A percentile compares a stretch with the other conserved stretches of the same genome.
Conservation (phyloP, 495 filamentous ascomycete species). For the Podospora tetraspora region DNA sequence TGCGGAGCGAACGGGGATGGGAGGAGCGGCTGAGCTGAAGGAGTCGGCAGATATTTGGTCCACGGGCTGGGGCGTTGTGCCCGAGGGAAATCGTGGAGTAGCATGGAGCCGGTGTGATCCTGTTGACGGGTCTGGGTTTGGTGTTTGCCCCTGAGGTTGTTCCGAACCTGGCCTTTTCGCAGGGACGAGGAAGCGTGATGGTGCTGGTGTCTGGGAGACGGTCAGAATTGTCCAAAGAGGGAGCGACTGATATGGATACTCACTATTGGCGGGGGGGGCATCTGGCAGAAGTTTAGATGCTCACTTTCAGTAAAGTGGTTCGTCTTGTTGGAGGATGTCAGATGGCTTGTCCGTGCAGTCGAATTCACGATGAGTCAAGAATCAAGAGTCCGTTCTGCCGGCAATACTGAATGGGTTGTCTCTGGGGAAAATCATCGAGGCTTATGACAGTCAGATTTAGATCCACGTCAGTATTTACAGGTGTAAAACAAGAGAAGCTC, state of each 20-base stretch:
- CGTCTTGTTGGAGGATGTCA: not conserved
- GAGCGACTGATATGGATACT: not conserved
- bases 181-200: conserved; percentile 36
- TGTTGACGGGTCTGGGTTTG: conserved; percentile 23
- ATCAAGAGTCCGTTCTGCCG: not conserved
- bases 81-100: conserved; percentile 37
- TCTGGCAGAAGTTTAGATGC: not conserved
- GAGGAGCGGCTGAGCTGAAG: conserved; percentile 7
- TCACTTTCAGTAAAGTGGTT: not conserved
- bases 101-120: conserved; percentile 34
- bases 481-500: not conserved
- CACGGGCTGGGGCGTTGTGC: conserved; percentile 14
- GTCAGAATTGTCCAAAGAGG: not conserved
- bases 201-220: conserved; percentile 35
- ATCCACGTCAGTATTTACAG: not conserved
- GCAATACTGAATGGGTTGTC: not conserved
- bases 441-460: not conserved
- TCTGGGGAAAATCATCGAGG: not conserved
- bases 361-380: not conserved
- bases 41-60: conserved; percentile 22
- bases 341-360: not conserved
- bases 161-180: conserved; percentile 31
- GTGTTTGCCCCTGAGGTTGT: conserved; percentile 27
- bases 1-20: conserved; percentile 19
- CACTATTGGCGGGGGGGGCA: not conserved